phyloP scores from a whole-genome alignment of 2,329 filamentous ascomycete species.

The Trichoderma sp. region DNA sequence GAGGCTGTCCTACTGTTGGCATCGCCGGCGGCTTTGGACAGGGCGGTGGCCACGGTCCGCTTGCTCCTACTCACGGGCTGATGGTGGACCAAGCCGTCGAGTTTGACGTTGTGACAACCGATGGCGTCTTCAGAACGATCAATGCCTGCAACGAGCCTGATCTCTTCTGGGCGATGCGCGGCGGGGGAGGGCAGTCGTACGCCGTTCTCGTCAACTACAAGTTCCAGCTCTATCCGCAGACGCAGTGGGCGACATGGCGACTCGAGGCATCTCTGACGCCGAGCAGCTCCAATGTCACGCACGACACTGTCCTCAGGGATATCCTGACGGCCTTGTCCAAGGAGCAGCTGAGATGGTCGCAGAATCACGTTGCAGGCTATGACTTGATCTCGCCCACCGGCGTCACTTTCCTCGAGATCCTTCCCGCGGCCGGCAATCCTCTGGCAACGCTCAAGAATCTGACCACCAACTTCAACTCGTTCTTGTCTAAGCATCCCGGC shows the following conservation, averaged over 20 bases:
- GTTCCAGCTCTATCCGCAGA: conserved; percentile 16
- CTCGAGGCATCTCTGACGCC: conserved; percentile 7
- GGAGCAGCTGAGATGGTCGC: not conserved
- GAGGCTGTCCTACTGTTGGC: conserved; percentile 56
- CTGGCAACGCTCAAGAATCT: conserved; percentile 2
- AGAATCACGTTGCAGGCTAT: conserved; percentile 6
- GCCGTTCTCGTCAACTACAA: conserved; percentile 20
- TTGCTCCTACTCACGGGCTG: conserved; percentile 59
- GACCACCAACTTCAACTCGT: not conserved
- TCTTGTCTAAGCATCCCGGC: not conserved
- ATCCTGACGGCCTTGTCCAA: conserved; percentile 6
- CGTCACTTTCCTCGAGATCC: conserved; percentile 11
- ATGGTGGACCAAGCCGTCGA: conserved; percentile 61
- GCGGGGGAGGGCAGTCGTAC: conserved; percentile 47
- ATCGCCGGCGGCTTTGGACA: conserved; percentile 62
- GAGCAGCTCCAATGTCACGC: conserved; percentile 29
- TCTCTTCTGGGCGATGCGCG: conserved; percentile 61
- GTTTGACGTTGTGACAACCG: conserved; percentile 57
- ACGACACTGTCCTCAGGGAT: not conserved
- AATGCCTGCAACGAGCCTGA: conserved; percentile 50
- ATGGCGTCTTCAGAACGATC: conserved; percentile 49
- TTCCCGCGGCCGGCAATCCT: conserved; percentile 11
- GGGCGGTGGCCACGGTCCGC: conserved; percentile 60
- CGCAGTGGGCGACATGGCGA: conserved; percentile 13
- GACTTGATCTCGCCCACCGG: not conserved